Base-by-base conservation (phyloP, 768 basidiomycete species). In the Termitomyces sp. region DNA sequence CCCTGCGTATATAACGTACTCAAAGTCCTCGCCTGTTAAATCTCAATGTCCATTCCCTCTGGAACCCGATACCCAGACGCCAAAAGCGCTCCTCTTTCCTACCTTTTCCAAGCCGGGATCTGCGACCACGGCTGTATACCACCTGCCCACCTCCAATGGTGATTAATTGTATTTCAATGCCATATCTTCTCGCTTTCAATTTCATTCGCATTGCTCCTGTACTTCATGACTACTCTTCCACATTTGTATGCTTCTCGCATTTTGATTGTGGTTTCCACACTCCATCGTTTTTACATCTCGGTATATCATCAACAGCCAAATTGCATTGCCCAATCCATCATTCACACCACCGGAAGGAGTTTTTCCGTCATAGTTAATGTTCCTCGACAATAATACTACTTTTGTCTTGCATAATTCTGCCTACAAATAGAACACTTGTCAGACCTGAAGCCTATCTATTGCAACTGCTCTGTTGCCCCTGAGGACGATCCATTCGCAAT, bases 1-100 rank as follows among this genome's bases (percentile, higher is more conserved):
- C 32, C 56, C 59, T 26, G 56, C 56, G 37, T 60, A 52, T 26
- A 57, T 60, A 26, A 57, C 59, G 19, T 57, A 60, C 24, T 51
- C 56, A 3, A 51, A 50, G 14, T 19, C 52, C 24, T 22, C 51
- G 15, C 28, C 38, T 19, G 28, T 30, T 12, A 35, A 49, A 37
- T 2, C 15, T 35, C 22, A n/a, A n/a, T 4, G 17, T 19, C 14
- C 17, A 9, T 14, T 5, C 2, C 24, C 21, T 2, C 12, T 21
- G 5, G 15, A 24, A 21, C 3, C 21, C 2, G 26, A 51, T 9
- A 14, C 40, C 22, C 12, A 30, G 34, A 34, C 48, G 28, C 15
- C 34, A 0, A 26, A 38, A 1, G 24, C 24, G 37, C 7, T 24
- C 14, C 2, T 38, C 24, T 38, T 12, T 19, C 42, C 47, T 24